phyloP scores from a whole-genome alignment of 805 yeast genomes.

The Candida verbasci region DNA sequence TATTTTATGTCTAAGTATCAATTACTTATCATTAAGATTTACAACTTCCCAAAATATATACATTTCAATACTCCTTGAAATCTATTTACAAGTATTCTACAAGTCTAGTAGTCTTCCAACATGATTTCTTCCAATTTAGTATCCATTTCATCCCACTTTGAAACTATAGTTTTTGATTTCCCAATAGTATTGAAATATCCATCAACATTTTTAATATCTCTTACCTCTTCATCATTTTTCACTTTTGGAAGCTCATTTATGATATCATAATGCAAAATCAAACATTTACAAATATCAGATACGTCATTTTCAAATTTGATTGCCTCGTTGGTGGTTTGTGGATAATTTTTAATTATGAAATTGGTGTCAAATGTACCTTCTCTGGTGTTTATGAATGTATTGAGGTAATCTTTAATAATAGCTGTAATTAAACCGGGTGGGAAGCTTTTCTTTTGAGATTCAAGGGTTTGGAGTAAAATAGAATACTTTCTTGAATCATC shows the following conservation, averaged over 20 bases:
- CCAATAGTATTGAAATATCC: slow-evolving; percentile 67
- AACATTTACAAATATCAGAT: slow-evolving; percentile 40
- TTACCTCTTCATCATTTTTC: slow-evolving; percentile 16
- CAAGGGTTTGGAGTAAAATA: slow-evolving; percentile 46
- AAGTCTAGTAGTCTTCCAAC: slow-evolving; percentile 16
- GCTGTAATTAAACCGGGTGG: slow-evolving; percentile 51
- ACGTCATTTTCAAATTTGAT: slow-evolving; percentile 71
- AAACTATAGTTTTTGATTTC: slow-evolving; percentile 29
- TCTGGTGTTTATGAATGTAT: slow-evolving; percentile 30
- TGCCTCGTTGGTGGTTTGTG: slow-evolving; percentile 60
- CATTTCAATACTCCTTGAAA: no score
- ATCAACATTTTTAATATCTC: slow-evolving; percentile 43
- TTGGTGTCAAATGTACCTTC: slow-evolving; percentile 38
- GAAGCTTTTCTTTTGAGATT: slow-evolving; percentile 19
- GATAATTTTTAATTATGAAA: slow-evolving; percentile 55
- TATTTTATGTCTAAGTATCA: no score
- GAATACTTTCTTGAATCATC: slow-evolving; percentile 45
- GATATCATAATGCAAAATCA: slow-evolving; percentile 32
- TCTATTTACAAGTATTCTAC: no score
- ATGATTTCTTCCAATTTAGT: slow-evolving; percentile 16
- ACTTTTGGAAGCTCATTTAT: slow-evolving; percentile 14
- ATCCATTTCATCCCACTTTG: slow-evolving; percentile 18
- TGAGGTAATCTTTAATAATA: slow-evolving; percentile 37
- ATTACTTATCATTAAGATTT: no score
- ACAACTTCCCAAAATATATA: no score